Evolutionary conservation across 306 rosid genomes (phyloP).

Genomic region (Fagus sylvatica): DNA sequence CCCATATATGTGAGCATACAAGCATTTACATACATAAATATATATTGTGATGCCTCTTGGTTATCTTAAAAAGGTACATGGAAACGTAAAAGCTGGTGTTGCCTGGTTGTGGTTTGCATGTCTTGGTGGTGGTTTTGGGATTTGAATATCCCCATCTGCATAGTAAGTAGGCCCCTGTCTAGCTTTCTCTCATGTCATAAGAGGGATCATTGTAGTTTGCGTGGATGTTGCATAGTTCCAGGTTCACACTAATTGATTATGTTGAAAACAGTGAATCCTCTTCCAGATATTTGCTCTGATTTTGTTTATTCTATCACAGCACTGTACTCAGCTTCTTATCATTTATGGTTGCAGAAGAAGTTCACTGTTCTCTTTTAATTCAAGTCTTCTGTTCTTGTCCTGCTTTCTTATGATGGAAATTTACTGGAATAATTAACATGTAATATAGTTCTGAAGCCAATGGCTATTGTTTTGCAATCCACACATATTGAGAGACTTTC

Average conservation of each 20-base stretch:
- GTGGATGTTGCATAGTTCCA: neutral
- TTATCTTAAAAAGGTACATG: neutral
- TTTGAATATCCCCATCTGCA: neutral
- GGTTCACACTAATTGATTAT: neutral
- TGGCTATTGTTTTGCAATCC: neutral
- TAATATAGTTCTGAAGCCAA: neutral
- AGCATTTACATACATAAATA: neutral
- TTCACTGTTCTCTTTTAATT: neutral
- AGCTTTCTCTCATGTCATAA: neutral
- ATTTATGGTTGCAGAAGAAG: neutral
- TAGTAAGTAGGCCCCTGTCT: neutral
- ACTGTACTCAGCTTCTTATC: neutral
- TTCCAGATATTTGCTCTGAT: neutral
- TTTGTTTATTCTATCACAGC: neutral
- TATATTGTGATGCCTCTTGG: neutral
- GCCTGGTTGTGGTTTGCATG: neutral
- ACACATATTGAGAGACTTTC: neutral
- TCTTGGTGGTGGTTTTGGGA: neutral
- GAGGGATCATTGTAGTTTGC: slow-evolving; percentile 18
- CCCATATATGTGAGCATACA: neutral
- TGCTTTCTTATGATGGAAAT: slow-evolving; percentile 8
- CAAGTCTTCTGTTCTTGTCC: neutral
- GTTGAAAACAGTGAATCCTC: neutral
- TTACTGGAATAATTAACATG: neutral
- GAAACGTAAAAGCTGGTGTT: neutral